Percentiles rank a stretch among this genome's conserved stretches.
phyloP scores from a whole-genome alignment of 805 yeast species.

The Diddensiella santjacobensis region DNA sequence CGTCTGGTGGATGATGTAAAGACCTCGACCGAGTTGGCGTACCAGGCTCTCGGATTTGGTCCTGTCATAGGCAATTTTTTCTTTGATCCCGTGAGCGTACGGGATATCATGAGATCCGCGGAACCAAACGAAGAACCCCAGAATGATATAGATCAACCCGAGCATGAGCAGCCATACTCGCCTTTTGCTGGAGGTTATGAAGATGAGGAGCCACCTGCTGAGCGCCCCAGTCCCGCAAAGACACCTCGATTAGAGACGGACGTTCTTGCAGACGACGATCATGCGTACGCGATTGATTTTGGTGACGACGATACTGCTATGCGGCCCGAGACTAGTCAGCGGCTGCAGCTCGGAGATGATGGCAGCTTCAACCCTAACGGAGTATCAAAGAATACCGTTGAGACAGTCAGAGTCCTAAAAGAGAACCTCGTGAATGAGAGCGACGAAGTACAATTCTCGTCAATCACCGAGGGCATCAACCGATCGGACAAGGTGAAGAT shows the following conservation, averaged over 20 bases:
- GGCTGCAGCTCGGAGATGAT: background rate
- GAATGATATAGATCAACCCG: background rate
- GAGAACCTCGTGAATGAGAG: conserved; percentile 29
- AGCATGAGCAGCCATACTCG: background rate
- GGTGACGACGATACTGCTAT: background rate
- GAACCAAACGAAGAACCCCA: background rate
- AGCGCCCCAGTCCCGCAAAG: background rate
- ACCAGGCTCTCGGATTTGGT: conserved; percentile 10
- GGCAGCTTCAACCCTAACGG: conserved; percentile 19
- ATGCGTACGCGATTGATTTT: background rate
- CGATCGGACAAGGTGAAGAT: conserved; percentile 63
- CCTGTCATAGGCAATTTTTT: conserved; percentile 2
- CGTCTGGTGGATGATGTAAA: conserved; percentile 4
- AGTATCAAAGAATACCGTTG: conserved; percentile 47
- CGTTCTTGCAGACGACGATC: background rate
- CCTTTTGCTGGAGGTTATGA: background rate
- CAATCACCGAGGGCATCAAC: conserved; percentile 23
- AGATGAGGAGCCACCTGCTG: background rate
- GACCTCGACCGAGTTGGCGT: conserved; percentile 1
- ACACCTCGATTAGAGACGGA: background rate
- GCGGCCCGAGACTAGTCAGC: background rate
- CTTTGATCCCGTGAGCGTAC: conserved; percentile 11
- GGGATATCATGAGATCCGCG: conserved; percentile 9
- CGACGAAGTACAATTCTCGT: conserved; percentile 36
- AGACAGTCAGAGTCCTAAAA: conserved; percentile 49